Conservation (phyloP, 75 land plant species). For the Pinus albicaulis region DNA sequence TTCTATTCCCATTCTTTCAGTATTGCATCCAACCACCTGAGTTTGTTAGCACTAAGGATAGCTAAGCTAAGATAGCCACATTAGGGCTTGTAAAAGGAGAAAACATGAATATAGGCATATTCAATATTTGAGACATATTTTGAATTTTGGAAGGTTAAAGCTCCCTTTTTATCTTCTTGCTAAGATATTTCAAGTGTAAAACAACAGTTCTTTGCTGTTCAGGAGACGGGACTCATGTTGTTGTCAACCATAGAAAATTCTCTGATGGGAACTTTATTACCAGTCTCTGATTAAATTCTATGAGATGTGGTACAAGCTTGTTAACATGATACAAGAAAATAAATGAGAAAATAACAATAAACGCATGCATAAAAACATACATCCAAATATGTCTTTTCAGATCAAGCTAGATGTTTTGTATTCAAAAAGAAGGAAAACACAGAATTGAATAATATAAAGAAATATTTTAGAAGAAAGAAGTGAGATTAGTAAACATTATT, state of each 20-base stretch:
- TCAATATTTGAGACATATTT: neutral
- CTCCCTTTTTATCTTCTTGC: neutral
- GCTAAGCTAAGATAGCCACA: no score
- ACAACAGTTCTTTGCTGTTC: neutral
- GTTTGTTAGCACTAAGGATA: no score
- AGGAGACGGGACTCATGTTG: neutral
- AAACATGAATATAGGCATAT: no score
- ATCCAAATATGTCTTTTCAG: neutral
- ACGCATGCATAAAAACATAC: neutral
- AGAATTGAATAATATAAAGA: neutral
- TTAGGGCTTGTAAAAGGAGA: no score
- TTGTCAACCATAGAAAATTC: neutral
- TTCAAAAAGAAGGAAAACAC: neutral
- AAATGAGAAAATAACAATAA: constrained; percentile 1
- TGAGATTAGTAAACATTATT: no score
- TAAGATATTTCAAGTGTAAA: neutral
- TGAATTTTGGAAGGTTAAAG: neutral
- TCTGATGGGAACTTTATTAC: neutral
- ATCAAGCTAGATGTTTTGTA: neutral
- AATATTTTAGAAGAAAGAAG: neutral
- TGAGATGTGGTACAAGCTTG: neutral
- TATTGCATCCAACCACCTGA: no score
- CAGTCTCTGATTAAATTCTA: neutral
- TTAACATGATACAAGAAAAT: neutral
- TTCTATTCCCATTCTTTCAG: no score